Conservation (phyloP, 2,329 filamentous ascomycete genomes). For the Lachnum nothofagi region DNA sequence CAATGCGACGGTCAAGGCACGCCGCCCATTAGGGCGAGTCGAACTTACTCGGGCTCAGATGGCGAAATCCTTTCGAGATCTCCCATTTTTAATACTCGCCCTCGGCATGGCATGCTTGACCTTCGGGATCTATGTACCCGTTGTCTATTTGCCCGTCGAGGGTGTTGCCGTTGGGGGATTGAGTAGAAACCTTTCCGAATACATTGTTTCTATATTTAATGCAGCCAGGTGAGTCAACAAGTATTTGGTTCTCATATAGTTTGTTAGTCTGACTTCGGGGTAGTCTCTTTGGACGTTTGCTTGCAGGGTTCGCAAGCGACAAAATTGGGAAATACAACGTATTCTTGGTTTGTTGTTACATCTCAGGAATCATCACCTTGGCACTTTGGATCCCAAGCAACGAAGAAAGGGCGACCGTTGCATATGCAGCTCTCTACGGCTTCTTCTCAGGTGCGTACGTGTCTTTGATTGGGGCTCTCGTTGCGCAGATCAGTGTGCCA, state of each 20-base stretch:
- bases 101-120: not conserved
- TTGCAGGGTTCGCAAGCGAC: conserved; percentile 35
- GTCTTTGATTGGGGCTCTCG: conserved; percentile 13
- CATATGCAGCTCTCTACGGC: conserved; percentile 28
- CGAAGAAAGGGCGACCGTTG: conserved; percentile 24
- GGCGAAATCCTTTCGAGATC: conserved; percentile 11
- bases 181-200: not conserved
- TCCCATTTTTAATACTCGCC: not conserved
- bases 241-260: not conserved
- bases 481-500: conserved; percentile 4
- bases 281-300: conserved; percentile 46
- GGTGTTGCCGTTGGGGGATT: not conserved
- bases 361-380: conserved; percentile 21
- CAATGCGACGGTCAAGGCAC: conserved; percentile 4
- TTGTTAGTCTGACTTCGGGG: not conserved
- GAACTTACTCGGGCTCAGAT: conserved; percentile 18
- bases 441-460: conserved; percentile 30
- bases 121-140: not conserved
- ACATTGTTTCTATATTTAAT: not conserved
- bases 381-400: conserved; percentile 27
- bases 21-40: conserved; percentile 2
- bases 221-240: not conserved
- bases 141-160: not conserved
- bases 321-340: conserved; percentile 28
- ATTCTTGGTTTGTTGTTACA: too few species aligned